Evolutionary conservation across 2,329 filamentous ascomycete genomes (phyloP).

Genomic region (Aspergillus aculeatinus): DNA sequence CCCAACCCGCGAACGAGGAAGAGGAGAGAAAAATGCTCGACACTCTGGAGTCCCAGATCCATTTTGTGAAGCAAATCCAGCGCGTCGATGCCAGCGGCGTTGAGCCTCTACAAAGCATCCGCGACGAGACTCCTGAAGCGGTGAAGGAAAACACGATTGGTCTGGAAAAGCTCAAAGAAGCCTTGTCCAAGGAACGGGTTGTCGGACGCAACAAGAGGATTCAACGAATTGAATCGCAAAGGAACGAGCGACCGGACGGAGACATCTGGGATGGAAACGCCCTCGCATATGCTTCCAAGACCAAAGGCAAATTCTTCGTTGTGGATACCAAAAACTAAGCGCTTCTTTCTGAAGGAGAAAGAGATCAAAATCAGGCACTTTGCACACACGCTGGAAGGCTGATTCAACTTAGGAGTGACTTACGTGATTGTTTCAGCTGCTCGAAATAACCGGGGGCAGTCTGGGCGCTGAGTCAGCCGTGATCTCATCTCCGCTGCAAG

Average conservation of each 20-base stretch:
- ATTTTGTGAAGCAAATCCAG: constrained; percentile 87
- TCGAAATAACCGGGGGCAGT: background rate
- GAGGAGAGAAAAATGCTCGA: constrained; percentile 71
- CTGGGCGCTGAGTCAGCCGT: constrained; percentile 26
- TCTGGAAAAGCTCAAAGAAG: constrained; percentile 36
- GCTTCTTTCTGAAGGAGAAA: background rate
- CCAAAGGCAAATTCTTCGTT: constrained; percentile 71
- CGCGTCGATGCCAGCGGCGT: constrained; percentile 71
- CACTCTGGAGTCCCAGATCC: constrained; percentile 77
- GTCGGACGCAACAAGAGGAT: constrained; percentile 49
- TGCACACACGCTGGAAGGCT: background rate
- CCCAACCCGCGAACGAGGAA: constrained; percentile 60
- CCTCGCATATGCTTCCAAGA: constrained; percentile 64
- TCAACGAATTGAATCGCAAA: constrained; percentile 35
- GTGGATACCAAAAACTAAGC: constrained; percentile 54
- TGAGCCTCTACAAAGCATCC: constrained; percentile 72
- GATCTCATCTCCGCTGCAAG: constrained; percentile 16
- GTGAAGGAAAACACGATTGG: constrained; percentile 42
- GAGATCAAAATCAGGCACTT: no score
- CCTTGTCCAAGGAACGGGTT: constrained; percentile 41
- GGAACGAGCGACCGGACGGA: constrained; percentile 39
- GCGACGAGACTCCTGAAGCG: constrained; percentile 62
- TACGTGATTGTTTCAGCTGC: background rate
- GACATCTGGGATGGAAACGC: constrained; percentile 69
- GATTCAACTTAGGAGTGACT: background rate